A percentile compares a stretch with the other conserved stretches of the same genome.
Evolutionary conservation across 1,284 basidiomycete species (phyloP).

Genomic region (Apiotrichum mycotoxinovorans): DNA sequence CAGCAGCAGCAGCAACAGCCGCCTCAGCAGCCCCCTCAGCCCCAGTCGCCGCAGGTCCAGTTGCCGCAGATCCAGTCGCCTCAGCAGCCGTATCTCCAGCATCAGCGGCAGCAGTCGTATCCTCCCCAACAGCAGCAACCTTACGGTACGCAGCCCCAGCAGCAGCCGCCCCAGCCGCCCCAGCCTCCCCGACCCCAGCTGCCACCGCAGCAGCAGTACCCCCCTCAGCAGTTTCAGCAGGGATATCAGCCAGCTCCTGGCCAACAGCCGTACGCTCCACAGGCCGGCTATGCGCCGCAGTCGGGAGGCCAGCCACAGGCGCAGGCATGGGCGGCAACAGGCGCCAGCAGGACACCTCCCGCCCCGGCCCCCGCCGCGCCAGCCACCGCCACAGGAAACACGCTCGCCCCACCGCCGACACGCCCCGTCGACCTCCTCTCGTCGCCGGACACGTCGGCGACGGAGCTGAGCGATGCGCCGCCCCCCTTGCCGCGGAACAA

Average conservation of each 20-base stretch:
- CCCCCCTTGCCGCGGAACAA: conserved; percentile 78
- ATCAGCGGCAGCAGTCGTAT: background rate
- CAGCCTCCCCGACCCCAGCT: background rate
- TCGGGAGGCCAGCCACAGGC: background rate
- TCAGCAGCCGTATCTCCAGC: background rate
- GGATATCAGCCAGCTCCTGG: background rate
- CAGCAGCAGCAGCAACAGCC: background rate
- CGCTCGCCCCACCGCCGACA: background rate
- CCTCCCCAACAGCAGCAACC: conserved; percentile 2
- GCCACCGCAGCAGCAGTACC: background rate
- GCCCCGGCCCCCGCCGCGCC: conserved; percentile 19
- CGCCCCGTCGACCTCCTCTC: conserved; percentile 27
- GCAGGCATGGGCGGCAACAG: background rate
- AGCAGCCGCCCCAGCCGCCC: background rate
- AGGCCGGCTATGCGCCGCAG: background rate
- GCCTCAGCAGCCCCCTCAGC: background rate
- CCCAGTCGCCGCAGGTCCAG: background rate
- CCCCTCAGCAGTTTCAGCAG: background rate
- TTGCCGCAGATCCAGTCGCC: too few relatives aligned
- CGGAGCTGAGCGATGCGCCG: conserved; percentile 49
- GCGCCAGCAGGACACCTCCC: conserved; percentile 17
- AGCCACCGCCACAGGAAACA: background rate
- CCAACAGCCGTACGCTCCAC: conserved; percentile 6
- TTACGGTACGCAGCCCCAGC: too few relatives aligned
- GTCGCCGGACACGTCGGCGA: conserved; percentile 35